A percentile compares a stretch with the other conserved stretches of the same genome.
These are phyloP conservation scores for Simplicillium sp. DNA, from an alignment of 2,329 filamentous ascomycete species.

Conservation along the genomic window DNA sequence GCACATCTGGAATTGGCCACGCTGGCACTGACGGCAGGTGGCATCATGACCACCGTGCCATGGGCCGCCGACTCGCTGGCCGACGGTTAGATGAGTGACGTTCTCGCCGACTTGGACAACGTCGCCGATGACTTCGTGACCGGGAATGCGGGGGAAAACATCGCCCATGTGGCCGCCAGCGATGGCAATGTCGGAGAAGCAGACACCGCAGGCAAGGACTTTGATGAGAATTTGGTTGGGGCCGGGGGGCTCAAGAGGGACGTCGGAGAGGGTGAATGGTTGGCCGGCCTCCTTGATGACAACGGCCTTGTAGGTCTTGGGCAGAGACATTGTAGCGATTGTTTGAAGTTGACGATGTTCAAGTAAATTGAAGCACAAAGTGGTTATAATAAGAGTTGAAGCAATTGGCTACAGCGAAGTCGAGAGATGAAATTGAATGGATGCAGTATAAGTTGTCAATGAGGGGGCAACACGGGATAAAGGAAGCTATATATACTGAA, in stretches of 20 bases:
- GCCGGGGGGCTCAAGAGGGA: constrained; percentile 46
- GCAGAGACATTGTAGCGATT: constrained; percentile 30
- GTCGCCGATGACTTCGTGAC: constrained; percentile 64
- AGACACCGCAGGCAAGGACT: constrained; percentile 63
- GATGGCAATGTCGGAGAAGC: constrained; percentile 49
- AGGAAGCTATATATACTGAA: too few species aligned
- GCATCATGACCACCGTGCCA: constrained; percentile 60
- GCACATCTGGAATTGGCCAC: constrained; percentile 56
- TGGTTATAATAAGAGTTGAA: background rate
- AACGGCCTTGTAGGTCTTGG: constrained; percentile 59
- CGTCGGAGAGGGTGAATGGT: constrained; percentile 48
- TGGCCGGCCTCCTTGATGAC: constrained; percentile 43
- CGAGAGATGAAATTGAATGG: background rate
- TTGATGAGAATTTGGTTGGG: constrained; percentile 58
- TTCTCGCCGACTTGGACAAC: constrained; percentile 50
- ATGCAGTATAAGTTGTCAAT: background rate
- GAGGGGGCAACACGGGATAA: background rate
- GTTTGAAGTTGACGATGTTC: background rate
- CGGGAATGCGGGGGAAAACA: constrained; percentile 51
- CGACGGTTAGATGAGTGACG: constrained; percentile 49
- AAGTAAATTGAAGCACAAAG: background rate
- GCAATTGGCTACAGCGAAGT: too few species aligned
- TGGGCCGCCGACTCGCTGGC: constrained; percentile 56
- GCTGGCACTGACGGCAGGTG: constrained; percentile 49
- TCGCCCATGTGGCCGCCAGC: constrained; percentile 41